Conservation (phyloP, 2,329 filamentous ascomycete species). For the Xylaria polymorpha region DNA sequence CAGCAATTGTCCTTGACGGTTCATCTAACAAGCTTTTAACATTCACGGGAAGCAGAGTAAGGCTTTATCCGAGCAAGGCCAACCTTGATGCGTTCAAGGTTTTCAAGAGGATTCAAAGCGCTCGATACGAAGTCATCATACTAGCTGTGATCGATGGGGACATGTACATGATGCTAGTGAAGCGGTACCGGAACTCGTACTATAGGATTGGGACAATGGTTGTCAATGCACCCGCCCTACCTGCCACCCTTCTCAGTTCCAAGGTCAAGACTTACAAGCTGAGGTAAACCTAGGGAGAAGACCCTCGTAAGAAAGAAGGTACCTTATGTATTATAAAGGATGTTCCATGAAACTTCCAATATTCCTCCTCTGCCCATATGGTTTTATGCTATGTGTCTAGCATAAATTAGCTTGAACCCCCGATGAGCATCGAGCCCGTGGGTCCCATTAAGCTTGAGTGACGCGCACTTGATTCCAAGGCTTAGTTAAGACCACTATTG, state of each 20-base stretch:
- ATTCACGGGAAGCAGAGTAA: slow-evolving; percentile 18
- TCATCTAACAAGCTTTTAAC: not conserved
- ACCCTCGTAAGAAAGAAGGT: not conserved
- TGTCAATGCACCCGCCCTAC: slow-evolving; percentile 20
- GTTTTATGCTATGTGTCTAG: not conserved
- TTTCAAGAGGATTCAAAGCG: slow-evolving; percentile 32
- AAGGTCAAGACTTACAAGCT: slow-evolving; percentile 30
- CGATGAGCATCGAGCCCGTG: not conserved
- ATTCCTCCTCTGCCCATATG: not conserved
- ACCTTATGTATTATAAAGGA: not conserved
- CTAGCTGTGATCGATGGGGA: slow-evolving; percentile 27
- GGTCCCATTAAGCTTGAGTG: not conserved
- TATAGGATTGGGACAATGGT: slow-evolving; percentile 36
- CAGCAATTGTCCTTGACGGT: slow-evolving; percentile 23
- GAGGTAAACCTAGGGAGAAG: slow-evolving; percentile 1
- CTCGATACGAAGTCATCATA: slow-evolving; percentile 29
- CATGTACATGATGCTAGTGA: slow-evolving; percentile 36
- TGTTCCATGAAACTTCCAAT: not conserved
- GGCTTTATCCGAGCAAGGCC: slow-evolving; percentile 32
- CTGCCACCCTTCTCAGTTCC: slow-evolving; percentile 11
- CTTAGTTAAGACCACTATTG: not conserved
- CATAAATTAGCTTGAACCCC: not conserved
- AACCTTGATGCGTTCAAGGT: slow-evolving; percentile 31
- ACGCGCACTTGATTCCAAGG: not conserved
- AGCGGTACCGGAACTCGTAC: slow-evolving; percentile 27